phyloP scores from a whole-genome alignment of 305 asterid species.

The Vinca major region DNA sequence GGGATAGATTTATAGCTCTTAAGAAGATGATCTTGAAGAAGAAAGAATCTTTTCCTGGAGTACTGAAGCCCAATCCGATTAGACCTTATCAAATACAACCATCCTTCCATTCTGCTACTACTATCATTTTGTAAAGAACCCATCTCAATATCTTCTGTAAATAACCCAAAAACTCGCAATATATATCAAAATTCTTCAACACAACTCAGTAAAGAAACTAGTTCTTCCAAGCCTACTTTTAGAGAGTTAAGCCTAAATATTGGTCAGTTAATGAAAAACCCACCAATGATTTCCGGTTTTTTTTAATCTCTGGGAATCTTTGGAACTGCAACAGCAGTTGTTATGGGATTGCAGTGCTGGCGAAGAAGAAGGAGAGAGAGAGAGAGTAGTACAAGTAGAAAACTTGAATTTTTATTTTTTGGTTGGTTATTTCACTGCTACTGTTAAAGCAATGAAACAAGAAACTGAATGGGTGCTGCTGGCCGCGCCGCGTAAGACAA shows the following conservation, averaged over 20 bases:
- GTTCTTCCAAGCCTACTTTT: not conserved
- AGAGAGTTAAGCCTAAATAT: not conserved
- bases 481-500: not conserved
- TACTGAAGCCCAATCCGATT: constrained; percentile 85
- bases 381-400: not conserved
- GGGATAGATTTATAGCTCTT: constrained; percentile 84
- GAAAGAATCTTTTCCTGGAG: constrained; percentile 74
- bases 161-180: constrained; percentile 1
- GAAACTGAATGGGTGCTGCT: not conserved
- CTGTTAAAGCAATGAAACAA: not conserved
- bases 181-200: not conserved
- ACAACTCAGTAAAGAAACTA: not conserved
- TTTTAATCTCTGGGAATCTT: not conserved
- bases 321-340: not conserved
- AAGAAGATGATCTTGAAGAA: constrained; percentile 76
- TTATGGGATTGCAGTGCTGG: constrained; percentile 9
- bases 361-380: not conserved
- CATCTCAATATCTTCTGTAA: constrained; percentile 23
- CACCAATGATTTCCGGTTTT: not conserved
- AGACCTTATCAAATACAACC: constrained; percentile 83
- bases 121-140: constrained; percentile 50
- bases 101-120: constrained; percentile 80
- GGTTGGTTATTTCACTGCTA: not conserved
- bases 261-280: not conserved
- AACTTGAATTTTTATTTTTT: not conserved